phyloP scores from a whole-genome alignment of 2,329 filamentous ascomycete genomes.

The Claviceps sp. region DNA sequence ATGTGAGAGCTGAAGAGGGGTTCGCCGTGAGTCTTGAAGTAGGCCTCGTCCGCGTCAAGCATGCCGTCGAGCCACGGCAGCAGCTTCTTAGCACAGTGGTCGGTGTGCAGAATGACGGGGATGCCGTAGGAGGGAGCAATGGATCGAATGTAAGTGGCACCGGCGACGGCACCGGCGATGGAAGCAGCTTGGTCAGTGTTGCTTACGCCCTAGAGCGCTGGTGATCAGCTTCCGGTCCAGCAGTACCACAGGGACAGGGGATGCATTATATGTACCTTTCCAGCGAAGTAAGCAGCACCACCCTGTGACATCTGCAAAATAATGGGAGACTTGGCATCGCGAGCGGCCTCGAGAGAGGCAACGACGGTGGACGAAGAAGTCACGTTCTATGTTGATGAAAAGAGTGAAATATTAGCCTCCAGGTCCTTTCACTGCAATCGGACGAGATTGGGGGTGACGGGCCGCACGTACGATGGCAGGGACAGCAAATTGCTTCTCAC shows the following conservation, averaged over 20 bases:
- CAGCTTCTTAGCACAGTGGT: slow-evolving; percentile 99
- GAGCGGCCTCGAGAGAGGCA: slow-evolving; percentile 83
- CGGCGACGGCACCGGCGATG: slow-evolving; percentile 76
- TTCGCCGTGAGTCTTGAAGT: slow-evolving; percentile 87
- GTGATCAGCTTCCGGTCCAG: not conserved
- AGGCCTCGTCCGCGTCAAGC: slow-evolving; percentile 83
- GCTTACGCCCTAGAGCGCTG: slow-evolving; percentile 46
- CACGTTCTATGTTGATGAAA: slow-evolving; percentile 45
- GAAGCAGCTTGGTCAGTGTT: slow-evolving; percentile 76
- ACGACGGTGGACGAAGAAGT: slow-evolving; percentile 74
- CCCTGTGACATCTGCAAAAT: slow-evolving; percentile 91
- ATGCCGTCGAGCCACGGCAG: slow-evolving; percentile 95
- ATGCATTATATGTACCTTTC: slow-evolving; percentile 45
- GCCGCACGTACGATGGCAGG: slow-evolving; percentile 48
- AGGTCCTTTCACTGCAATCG: not conserved
- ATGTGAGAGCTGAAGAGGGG: slow-evolving; percentile 96
- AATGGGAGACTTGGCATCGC: slow-evolving; percentile 81
- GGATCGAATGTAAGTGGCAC: slow-evolving; percentile 83
- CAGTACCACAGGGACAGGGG: not conserved
- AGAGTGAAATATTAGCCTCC: not conserved
- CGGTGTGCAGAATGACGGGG: slow-evolving; percentile 88
- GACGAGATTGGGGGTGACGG: not conserved
- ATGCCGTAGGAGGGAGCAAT: slow-evolving; percentile 79
- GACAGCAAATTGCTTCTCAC: slow-evolving; percentile 78
- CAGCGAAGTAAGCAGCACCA: slow-evolving; percentile 84